phyloP scores from a whole-genome alignment of 2,329 filamentous ascomycete genomes.

The Rhinocladiella mackenziei region DNA sequence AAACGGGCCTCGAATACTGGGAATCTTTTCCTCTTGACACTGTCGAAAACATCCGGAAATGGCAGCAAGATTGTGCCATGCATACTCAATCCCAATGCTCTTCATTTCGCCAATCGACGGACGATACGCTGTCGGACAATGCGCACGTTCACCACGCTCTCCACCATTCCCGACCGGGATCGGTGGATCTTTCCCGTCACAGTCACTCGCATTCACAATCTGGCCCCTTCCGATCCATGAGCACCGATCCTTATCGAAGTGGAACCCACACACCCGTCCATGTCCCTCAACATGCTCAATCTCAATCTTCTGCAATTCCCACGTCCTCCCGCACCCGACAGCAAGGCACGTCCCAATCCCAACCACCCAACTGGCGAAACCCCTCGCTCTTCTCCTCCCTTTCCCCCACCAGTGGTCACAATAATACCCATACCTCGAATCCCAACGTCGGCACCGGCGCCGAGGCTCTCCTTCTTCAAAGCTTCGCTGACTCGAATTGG shows the following conservation, averaged over 20 bases:
- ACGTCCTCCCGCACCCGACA: constrained; percentile 6
- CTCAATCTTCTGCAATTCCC: constrained; percentile 2
- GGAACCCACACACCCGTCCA: constrained; percentile 19
- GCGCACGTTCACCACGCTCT: background rate
- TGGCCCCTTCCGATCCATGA: constrained; percentile 19
- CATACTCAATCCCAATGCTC: constrained; percentile 11
- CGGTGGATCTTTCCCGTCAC: constrained; percentile 16
- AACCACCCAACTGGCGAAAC: constrained; percentile 17
- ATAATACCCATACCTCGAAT: constrained; percentile 6
- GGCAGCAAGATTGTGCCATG: constrained; percentile 35
- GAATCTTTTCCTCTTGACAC: constrained; percentile 36
- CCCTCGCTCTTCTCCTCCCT: constrained; percentile 15
- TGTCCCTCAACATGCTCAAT: constrained; percentile 5
- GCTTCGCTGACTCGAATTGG: constrained; percentile 23
- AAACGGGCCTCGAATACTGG: constrained; percentile 39
- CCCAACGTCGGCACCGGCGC: constrained; percentile 13
- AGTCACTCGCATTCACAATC: constrained; percentile 7
- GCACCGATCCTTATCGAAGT: constrained; percentile 15
- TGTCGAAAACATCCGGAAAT: constrained; percentile 35
- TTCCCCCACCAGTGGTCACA: constrained; percentile 5
- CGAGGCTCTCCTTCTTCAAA: constrained; percentile 21
- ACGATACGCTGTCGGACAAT: constrained; percentile 2
- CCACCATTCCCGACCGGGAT: constrained; percentile 16
- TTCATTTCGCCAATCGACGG: constrained; percentile 14
- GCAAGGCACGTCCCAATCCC: constrained; percentile 4